Percentiles rank a stretch among this genome's conserved stretches.
phyloP scores from a whole-genome alignment of 1,284 basidiomycete genomes.

The Blastosporella zonata region DNA sequence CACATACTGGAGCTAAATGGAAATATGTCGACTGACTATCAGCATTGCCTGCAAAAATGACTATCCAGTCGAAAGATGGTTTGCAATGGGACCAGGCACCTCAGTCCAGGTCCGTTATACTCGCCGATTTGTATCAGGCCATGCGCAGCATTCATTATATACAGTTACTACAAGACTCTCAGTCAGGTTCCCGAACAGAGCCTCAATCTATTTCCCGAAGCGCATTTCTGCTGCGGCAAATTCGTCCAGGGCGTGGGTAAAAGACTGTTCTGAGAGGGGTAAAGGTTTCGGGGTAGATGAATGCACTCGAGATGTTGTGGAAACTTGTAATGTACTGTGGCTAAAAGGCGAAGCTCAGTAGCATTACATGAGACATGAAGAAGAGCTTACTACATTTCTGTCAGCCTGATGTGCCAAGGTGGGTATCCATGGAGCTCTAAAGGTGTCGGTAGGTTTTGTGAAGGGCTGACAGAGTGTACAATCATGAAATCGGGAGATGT shows the following conservation, averaged over 20 bases:
- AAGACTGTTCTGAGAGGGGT: conserved; percentile 49
- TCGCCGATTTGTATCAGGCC: too few relatives aligned
- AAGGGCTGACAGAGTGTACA: conserved; percentile 52
- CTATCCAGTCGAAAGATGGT: too few relatives aligned
- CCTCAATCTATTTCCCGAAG: conserved; percentile 60
- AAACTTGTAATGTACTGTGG: conserved; percentile 22
- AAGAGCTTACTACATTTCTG: conserved; percentile 66
- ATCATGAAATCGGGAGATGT: conserved; percentile 74
- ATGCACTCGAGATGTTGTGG: conserved; percentile 14
- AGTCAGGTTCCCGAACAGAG: too few relatives aligned
- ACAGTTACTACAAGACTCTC: too few relatives aligned
- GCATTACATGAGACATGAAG: background rate
- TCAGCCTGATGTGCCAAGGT: conserved; percentile 74
- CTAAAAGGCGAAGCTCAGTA: conserved; percentile 19
- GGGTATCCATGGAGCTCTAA: conserved; percentile 71
- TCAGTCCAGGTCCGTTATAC: too few relatives aligned
- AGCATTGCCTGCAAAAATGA: too few relatives aligned
- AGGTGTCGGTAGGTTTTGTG: conserved; percentile 37
- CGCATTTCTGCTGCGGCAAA: conserved; percentile 71
- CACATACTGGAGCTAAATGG: too few relatives aligned
- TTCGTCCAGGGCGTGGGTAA: conserved; percentile 66
- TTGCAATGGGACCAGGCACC: too few relatives aligned
- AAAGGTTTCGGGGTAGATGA: conserved; percentile 12
- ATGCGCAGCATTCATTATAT: too few relatives aligned
- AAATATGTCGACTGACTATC: too few relatives aligned